Base-by-base conservation (phyloP, 768 basidiomycete species). In the Lactarius quietus region DNA sequence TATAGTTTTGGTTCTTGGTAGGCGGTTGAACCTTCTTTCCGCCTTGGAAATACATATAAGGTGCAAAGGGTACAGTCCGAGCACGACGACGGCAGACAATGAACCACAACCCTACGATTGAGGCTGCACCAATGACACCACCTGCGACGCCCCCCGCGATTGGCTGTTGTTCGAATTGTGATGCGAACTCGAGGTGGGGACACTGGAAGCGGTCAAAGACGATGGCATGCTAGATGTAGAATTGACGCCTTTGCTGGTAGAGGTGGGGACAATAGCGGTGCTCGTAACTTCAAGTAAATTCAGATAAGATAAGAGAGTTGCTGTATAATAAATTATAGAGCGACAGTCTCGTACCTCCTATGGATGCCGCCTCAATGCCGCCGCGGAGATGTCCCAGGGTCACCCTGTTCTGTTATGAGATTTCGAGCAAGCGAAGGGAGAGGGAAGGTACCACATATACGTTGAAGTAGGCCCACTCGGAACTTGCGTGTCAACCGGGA, bases 131-230 rank as follows among this genome's bases (percentile, higher is more conserved):
- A 31, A 83, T 77, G 0, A 88, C 64, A 18, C 82, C 84, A 6
- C 84, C 85, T 7, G 86, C 78, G 8, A 84, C 82, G n/a, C 88
- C 87, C 52, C 87, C 87, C 1, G 82, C 84, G 38, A 83, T 75
- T n/a, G 66, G 29, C 10, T 35, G 36, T 35, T 14, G 15, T 33
- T 23, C 1, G 39, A 41, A n/a, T n/a, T n/a, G n/a, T n/a, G n/a
- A n/a, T n/a, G n/a, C n/a, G n/a, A n/a, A n/a, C n/a, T n/a, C n/a
- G n/a, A n/a, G n/a, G n/a, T n/a, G n/a, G n/a, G n/a, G n/a, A n/a
- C n/a, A n/a, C n/a, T n/a, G n/a, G n/a, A n/a, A n/a, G n/a, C n/a
- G n/a, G n/a, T n/a, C n/a, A n/a, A n/a, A n/a, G n/a, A n/a, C n/a
- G n/a, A n/a, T n/a, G n/a, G n/a, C n/a, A n/a, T n/a, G n/a, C n/a